These are phyloP conservation scores for Lentinula edodes DNA, from an alignment of 768 basidiomycete species.

Conservation along the genomic window DNA sequence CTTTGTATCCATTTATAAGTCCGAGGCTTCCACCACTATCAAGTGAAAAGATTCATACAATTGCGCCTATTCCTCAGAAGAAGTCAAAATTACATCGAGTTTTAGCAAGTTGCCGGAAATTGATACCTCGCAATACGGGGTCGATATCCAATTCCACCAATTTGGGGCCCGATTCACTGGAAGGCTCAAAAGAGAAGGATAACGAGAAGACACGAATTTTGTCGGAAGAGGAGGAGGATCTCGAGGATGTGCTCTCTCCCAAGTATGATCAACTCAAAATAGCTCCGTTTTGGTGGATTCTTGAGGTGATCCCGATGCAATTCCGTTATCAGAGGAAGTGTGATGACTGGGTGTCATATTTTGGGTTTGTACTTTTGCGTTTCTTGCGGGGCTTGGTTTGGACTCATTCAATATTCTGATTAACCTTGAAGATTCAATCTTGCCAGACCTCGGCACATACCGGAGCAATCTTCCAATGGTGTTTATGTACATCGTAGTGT, in stretches of 20 bases:
- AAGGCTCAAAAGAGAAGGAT: neutral
- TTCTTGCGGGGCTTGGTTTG: constrained; percentile 4
- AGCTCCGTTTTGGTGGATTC: constrained; percentile 55
- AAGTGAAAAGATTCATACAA: constrained; percentile 7
- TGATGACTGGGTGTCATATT: constrained; percentile 21
- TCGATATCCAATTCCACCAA: neutral
- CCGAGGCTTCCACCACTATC: constrained; percentile 20
- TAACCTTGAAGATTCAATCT: constrained; percentile 21
- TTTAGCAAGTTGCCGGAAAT: neutral
- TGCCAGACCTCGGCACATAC: constrained; percentile 36
- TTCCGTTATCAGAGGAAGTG: constrained; percentile 30
- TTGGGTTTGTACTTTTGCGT: constrained; percentile 6
- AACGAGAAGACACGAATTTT: constrained; percentile 11
- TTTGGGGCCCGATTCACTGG: neutral
- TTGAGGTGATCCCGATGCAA: constrained; percentile 51
- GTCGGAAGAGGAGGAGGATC: constrained; percentile 59
- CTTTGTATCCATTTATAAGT: constrained; percentile 36
- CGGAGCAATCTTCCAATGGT: constrained; percentile 26
- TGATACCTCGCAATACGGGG: neutral
- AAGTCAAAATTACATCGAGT: neutral
- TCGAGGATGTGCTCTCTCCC: constrained; percentile 50
- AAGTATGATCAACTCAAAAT: constrained; percentile 55
- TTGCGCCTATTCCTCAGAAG: constrained; percentile 17
- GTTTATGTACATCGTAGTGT: constrained; percentile 46
- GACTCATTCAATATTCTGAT: neutral